Evolutionary conservation across 768 basidiomycete genomes (phyloP).

Genomic region (Phallus indusiatus): DNA sequence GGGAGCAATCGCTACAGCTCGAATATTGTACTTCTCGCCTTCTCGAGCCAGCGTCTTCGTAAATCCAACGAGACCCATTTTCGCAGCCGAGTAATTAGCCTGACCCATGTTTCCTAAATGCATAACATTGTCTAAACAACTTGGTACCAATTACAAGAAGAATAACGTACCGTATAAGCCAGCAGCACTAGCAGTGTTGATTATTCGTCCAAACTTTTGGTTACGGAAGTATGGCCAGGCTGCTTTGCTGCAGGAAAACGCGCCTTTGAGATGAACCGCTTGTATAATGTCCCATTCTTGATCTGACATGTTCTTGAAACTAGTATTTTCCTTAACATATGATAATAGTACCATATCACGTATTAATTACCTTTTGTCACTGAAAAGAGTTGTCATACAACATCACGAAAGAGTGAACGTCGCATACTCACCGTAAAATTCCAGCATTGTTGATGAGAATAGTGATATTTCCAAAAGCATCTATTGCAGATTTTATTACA

Average conservation of each 20-base stretch:
- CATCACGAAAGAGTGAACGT: background rate
- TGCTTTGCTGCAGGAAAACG: conserved; percentile 87
- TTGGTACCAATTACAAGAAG: background rate
- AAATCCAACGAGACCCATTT: conserved; percentile 91
- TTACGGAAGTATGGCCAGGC: conserved; percentile 94
- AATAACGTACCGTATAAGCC: conserved; percentile 69
- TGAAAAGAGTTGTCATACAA: background rate
- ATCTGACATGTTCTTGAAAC: conserved; percentile 97
- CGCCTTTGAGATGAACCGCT: conserved; percentile 89
- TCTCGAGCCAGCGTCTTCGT: conserved; percentile 90
- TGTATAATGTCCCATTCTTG: conserved; percentile 86
- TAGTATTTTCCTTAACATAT: conserved; percentile 20
- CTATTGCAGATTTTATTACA: conserved; percentile 78
- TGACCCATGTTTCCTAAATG: conserved; percentile 84
- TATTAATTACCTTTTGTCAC: conserved; percentile 12
- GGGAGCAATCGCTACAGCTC: conserved; percentile 80
- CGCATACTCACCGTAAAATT: conserved; percentile 54
- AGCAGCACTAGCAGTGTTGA: conserved; percentile 93
- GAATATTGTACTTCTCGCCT: conserved; percentile 87
- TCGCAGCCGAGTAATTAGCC: conserved; percentile 95
- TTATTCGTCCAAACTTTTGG: conserved; percentile 87
- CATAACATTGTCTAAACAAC: background rate
- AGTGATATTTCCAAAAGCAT: conserved; percentile 76
- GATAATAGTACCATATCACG: background rate
- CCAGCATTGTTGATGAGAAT: conserved; percentile 96